Evolutionary conservation across 2,329 filamentous ascomycete genomes (phyloP), one percentile per base, ranked within the genome.

Genomic region (Laburnicola sp.): DNA sequence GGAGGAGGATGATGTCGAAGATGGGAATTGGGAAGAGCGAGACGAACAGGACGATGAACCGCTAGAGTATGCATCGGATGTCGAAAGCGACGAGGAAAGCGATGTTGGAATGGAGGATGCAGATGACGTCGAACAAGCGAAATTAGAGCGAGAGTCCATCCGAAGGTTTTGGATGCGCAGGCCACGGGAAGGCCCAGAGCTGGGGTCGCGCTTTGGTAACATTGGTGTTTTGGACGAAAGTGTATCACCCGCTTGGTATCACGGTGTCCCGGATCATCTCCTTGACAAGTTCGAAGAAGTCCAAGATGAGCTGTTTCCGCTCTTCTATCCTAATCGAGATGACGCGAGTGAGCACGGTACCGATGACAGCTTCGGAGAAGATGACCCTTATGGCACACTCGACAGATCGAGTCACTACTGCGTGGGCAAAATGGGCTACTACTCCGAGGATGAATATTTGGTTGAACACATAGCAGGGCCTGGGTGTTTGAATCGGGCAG

Each of bases 401-500:
- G 40, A 26, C 23, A 35, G 16, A n/a, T n/a, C 6, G 16, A 16
- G n/a, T 23, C 23, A 21, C 26, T n/a, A n/a, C 23, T 22, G 5
- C 3, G 32, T 10, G 3, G 43, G 32, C 6, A 32, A 37, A 21
- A 4, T 45, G n/a, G 43, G 43, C 22, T 45, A 45, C 10, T 3
- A 36, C 21, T 7, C 2, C 10, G 22, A 22, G 11, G 34, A 45
- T 8, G 3, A 38, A 23, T 9, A 37, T 16, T 7, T 27, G 2
- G 34, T 49, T 2, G 54, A 53, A 35, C 54, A 56, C 30, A 48
- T 51, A 6, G 50, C 47, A 6, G 48, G 54, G 21, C 45, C 45
- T 10, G 36, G 44, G 6, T 56, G 53, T 21, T 21, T 23, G 21
- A 25, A 50, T 30, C 10, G 11, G 3, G n/a, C 11, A 16, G 54